Evolutionary conservation across 2,329 filamentous ascomycete species (phyloP), one percentile per base, ranked within the genome.

Genomic region (Geosmithia morbida): DNA sequence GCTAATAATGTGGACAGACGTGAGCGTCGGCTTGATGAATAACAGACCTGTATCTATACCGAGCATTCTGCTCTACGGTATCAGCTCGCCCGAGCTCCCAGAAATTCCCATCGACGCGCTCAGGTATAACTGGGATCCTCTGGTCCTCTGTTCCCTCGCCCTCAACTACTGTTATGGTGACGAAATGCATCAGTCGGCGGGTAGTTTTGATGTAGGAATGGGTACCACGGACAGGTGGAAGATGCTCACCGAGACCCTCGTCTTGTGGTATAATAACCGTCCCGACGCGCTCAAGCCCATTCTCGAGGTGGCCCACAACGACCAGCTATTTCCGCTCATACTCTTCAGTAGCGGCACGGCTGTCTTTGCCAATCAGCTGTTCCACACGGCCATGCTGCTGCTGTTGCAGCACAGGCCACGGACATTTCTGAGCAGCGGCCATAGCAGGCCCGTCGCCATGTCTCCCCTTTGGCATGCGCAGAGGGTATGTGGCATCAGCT

Each of bases 361-460:
- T 0, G 56, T 75, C 17, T 55, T 75, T 0, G 73, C 70, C 2
- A 78, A 76, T 50, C 73, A 77, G 52, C 59, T 77, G 2, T 77
- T 75, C 53, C 75, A 78, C 51, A 73, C 73, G 1, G 71, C 72
- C 2, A 72, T 73, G 61, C 55, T 76, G 7, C 55, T 76, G 0
- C 57, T 78, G 48, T 63, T 78, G 17, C 70, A 70, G 48, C 66
- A 69, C 52, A 70, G 68, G 49, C 74, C 74, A 17, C 64, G 68
- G 4, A 70, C 66, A 2, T 56, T 66, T 3, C 33, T 16, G 33
- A 16, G 11, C 11, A 13, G 33, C 5, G 13, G 58, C 56, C 7
- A 54, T 59, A 1, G 53, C 57, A 13, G 56, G 57, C n/a, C 56
- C 45, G 60, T 49, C 48, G 47, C 60, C 1, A 57, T 64, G 51